These are phyloP conservation scores for Aspergillus heteromorphus DNA, from an alignment of 495 filamentous ascomycete species.

Conservation along the genomic window DNA sequence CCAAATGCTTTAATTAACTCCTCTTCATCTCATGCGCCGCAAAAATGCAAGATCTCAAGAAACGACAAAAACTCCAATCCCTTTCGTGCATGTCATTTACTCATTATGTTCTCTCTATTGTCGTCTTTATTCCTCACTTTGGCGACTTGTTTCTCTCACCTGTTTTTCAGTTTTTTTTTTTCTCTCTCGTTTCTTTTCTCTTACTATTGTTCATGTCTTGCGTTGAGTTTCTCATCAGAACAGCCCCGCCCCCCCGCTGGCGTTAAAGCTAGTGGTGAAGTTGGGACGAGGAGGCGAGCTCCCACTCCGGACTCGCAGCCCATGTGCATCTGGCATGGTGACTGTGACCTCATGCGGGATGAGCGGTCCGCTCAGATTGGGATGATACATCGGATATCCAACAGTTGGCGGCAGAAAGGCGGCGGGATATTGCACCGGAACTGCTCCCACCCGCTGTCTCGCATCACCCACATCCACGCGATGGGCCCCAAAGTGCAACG, in stretches of 20 bases:
- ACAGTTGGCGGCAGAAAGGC: conserved; percentile 12
- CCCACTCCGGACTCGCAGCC: conserved; percentile 40
- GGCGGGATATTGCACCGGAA: conserved; percentile 5
- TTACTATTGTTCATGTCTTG: no score
- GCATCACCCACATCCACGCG: conserved; percentile 32
- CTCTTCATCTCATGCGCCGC: neutral
- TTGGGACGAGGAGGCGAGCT: conserved; percentile 45
- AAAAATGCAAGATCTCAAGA: neutral
- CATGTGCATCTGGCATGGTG: conserved; percentile 8
- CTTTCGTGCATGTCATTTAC: neutral
- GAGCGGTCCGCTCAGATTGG: conserved; percentile 31
- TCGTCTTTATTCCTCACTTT: neutral
- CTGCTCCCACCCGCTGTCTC: conserved; percentile 19
- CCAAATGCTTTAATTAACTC: neutral
- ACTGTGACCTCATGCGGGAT: conserved; percentile 17
- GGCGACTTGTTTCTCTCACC: neutral
- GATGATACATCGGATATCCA: conserved; percentile 24
- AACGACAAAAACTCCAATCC: neutral
- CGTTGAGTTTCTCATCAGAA: neutral
- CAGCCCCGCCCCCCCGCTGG: no score
- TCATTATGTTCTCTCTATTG: neutral
- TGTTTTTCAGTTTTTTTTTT: neutral
- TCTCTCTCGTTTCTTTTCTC: neutral
- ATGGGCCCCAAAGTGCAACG: conserved; percentile 24
- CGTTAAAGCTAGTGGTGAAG: no score